Base-by-base conservation (phyloP, 305 asterid genomes). In the Fraxinus floribunda region DNA sequence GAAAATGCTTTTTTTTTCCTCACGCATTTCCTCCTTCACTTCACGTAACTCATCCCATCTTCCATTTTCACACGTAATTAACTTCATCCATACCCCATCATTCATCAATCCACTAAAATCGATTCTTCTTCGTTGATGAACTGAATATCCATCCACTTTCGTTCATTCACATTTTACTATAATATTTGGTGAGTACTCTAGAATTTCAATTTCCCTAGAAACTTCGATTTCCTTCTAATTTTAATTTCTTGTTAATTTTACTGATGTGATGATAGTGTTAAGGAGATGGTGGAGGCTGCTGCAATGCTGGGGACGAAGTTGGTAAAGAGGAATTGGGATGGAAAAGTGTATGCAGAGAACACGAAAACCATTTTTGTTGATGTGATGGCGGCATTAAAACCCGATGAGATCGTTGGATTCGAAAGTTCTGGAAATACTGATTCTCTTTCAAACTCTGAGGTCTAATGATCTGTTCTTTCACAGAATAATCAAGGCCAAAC, bases 261-360 rank as follows among this genome's bases (percentile, higher is more conserved):
- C 73, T 64, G 72, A 22, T 24, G 72, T 2, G 34, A 88, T 24
- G 88, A 32, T 0, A 39, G 86, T 30, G 88, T 38, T 1, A 84
- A 73, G 76, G 88, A 75, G 85, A 88, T 88, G 30, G 26, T 90
- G 77, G 87, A 75, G 71, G 89, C 86, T 11, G 91, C 90, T 32
- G 80, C 36, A 85, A 72, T 57, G 85, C 71, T 86, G 75, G 92
- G 88, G 80, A 68, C 18, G 81, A 85, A 71, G 34, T 1, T 88
- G 81, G 82, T 77, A 82, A 66, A 78, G 46, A 85, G 83, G 83
- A 83, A 82, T 7, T 88, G 91, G 91, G 75, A 84, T 5, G 87
- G 88, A 3, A 2, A 70, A 32, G 82, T 75, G n/a, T 90, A 90
- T 38, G 89, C 78, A n/a, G 77, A 64, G 1, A 84, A 73, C 4